phyloP scores from a whole-genome alignment of 2,329 filamentous ascomycete species.

The Fusarium pilosicola region DNA sequence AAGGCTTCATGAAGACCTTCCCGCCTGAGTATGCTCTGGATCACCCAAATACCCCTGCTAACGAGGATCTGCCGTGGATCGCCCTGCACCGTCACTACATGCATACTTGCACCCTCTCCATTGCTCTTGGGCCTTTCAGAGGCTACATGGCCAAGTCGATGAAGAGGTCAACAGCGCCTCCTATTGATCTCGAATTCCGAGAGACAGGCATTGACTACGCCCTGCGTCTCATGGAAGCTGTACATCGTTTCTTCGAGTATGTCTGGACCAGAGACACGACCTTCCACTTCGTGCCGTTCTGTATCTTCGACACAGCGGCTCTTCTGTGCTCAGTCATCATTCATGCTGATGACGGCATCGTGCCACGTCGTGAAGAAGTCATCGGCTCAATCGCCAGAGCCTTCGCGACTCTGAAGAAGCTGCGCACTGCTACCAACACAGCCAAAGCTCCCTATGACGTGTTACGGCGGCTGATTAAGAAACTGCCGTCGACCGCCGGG shows the following conservation, averaged over 20 bases:
- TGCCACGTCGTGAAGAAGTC: slow-evolving; percentile 7
- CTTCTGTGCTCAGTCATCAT: slow-evolving; percentile 16
- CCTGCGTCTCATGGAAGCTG: slow-evolving; percentile 3
- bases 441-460: slow-evolving; percentile 26
- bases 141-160: slow-evolving; percentile 20
- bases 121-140: slow-evolving; percentile 13
- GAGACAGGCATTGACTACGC: slow-evolving; percentile 16
- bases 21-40: slow-evolving; percentile 17
- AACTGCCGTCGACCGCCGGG: slow-evolving; percentile 2
- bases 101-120: slow-evolving; percentile 18
- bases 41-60: slow-evolving; percentile 1
- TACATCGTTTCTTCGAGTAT: slow-evolving; percentile 18
- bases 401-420: slow-evolving; percentile 15
- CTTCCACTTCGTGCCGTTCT: slow-evolving; percentile 21
- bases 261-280: slow-evolving; percentile 26
- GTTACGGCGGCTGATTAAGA: slow-evolving; percentile 23
- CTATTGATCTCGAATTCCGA: slow-evolving; percentile 6
- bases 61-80: slow-evolving; percentile 17
- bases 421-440: slow-evolving; percentile 17
- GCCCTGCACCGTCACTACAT: slow-evolving; percentile 23
- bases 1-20: slow-evolving; percentile 16
- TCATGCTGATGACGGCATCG: neutral
- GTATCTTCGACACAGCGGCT: slow-evolving; percentile 19
- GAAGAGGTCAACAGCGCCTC: neutral
- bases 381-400: neutral